Base-by-base conservation (phyloP, 202 grass and related monocot species). In the Elaeis oleifera region DNA sequence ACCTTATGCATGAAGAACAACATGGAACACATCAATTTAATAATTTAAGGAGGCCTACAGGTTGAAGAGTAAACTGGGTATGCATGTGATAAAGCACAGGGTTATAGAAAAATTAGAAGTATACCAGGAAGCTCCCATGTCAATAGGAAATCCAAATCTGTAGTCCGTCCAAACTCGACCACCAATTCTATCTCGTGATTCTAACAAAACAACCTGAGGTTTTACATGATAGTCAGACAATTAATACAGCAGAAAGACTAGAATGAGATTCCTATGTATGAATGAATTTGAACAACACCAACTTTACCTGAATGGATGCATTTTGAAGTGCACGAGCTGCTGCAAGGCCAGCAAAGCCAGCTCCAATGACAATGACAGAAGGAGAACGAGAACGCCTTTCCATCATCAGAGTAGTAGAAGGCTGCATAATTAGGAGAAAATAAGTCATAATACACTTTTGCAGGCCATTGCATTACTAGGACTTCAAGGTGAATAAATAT, bases 101-200 rank as follows among this genome's bases (percentile, higher is more conserved):
- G 65, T 5, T 17, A 69, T 49, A 68, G 17, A 39, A 39, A 11
- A 39, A 11, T 39, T 13, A 39, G 16, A 17, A 76, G 64, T 82
- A 84, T 60, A 87, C 94, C 94, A 99, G 57, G 94, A 89, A 75
- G 94, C 94, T 63, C 94, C 94, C 23, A 99, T 59, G 77, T 99
- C 94, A 0, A 99, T 80, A 64, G 94, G 94, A 94, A 99, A 99
- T 19, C 94, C 88, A 74, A 89, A 99, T 64, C 85, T 94, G 64
- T 89, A 89, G 56, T 99, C 88, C 13, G 94, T 99, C 72, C 85
- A 82, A 79, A 99, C 75, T 68, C 94, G 76, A 57, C 94, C 94
- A 18, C 94, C 94, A 72, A 99, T 99, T 66, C 88, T 81, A 60
- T 99, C 94, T 64, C 88, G 85, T 36, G 94, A 99, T 80, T 99